Base-by-base conservation (phyloP, 2,329 filamentous ascomycete species). In the Huntiella bhutanensis region DNA sequence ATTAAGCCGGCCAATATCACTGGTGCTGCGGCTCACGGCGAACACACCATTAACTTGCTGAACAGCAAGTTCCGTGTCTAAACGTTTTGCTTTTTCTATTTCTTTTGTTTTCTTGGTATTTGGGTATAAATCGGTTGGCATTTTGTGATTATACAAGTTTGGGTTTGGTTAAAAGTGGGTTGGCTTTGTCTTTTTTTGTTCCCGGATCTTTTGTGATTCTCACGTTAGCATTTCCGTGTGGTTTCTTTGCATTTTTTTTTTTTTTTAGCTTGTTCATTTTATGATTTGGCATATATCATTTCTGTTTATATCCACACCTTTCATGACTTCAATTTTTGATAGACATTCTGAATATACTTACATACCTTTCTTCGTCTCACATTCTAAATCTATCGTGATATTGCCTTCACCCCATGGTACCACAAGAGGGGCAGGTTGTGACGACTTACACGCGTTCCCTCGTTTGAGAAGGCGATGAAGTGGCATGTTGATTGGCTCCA, bases 21-120 rank as follows among this genome's bases (percentile, higher is more conserved):
- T 67, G 63, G 48, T 37, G 65, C 69, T 13, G 48, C 48, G 11
- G 48, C 45, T 22, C 78, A 82, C 57, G 80, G 83, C 53, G 70
- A 69, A 51, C 66, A 77, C 52, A 77, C 77, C 1, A 59, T 83
- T 40, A 68, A 75, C 52, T 75, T 81, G 56, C 62, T 84, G 43
- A 75, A 84, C 58, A 65, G 68, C 52, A 72, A 71, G 54, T 73
- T 73, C 53, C 64, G 58, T 53, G 56, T 60, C 33, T 64, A 56
- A 45, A 33, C 10, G n/a, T 45, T 28, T 49, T 46, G 15, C 7
- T 17, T 33, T 19, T 42, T 37, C 17, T 36, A 41, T 34, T 41
- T 22, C 22, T 45, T 41, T 39, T 34, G 10, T 19, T 16, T 49
- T 49, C 32, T 33, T 32, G 43, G 43, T 41, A 2, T 28, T 28